Evolutionary conservation across 177 flowering plant genomes (phyloP).

Genomic region (Vitis hybrid): DNA sequence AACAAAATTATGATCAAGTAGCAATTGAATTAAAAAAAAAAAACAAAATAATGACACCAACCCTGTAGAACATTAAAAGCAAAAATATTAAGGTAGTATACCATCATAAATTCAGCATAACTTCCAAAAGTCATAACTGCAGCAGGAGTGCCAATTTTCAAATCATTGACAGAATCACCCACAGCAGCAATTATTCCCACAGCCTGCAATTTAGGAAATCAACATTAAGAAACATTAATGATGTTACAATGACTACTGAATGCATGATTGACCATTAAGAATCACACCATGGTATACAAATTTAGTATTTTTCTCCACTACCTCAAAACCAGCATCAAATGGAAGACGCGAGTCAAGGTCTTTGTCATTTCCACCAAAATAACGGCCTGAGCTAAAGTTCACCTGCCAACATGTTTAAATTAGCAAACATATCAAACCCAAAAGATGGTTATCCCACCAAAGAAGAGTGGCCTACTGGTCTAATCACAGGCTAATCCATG

Average conservation of each 20-base stretch:
- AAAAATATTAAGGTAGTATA: conserved; percentile 22
- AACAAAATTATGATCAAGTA: background rate
- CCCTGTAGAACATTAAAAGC: background rate
- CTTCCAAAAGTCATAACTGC: conserved; percentile 90
- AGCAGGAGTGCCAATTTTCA: conserved; percentile 83
- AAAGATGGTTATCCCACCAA: too few species aligned
- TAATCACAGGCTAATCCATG: too few species aligned
- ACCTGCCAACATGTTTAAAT: conserved; percentile 48
- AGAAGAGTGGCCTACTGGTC: too few species aligned
- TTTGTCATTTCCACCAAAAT: conserved; percentile 60
- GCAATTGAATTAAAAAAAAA: background rate
- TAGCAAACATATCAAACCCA: conserved; percentile 1
- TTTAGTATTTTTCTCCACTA: conserved; percentile 11
- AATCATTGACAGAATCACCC: conserved; percentile 67
- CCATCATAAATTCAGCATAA: conserved; percentile 81
- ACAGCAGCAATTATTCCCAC: conserved; percentile 91
- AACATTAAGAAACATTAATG: background rate
- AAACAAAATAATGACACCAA: background rate
- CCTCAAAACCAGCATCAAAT: conserved; percentile 99
- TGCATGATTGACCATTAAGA: background rate
- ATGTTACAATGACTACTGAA: too few species aligned
- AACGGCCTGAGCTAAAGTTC: conserved; percentile 93
- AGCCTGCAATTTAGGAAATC: conserved; percentile 49
- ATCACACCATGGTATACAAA: background rate
- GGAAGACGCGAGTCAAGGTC: conserved; percentile 67